Evolutionary conservation across 2,329 filamentous ascomycete genomes (phyloP), one percentile per base, ranked within the genome.

Genomic region (Verticillium isaacii): DNA sequence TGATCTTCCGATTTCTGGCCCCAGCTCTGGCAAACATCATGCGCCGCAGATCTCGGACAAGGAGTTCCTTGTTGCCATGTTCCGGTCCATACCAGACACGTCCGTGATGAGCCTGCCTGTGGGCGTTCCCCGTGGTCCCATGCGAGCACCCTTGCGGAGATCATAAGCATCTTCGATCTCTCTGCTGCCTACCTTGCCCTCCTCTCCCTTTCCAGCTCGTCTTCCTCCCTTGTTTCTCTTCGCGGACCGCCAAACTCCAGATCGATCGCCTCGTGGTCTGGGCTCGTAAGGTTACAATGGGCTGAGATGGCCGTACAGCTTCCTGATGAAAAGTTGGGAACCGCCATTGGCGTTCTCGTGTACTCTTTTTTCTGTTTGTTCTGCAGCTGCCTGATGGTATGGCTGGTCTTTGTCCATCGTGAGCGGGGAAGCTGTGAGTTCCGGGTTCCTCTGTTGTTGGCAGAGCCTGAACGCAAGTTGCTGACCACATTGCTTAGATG

Each of bases 371-470:
- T 77, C 37, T 77, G 74, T 62, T 64, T 78, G 32, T 60, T 62
- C 9, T 69, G 69, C 60, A 73, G 72, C 60, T 60, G 66, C 36
- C 59, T 75, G 39, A 68, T 77, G 66, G 65, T 75, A 32, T 75
- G 74, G 71, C 65, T 79, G 25, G 72, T 75, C 3, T 78, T 71
- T 70, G 68, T 67, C 12, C 77, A 79, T 62, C 71, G 70, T 54
- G 78, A 79, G 66, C 72, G 72, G 39, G 70, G 68, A 61, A 79
- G 77, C 64, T 80, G 77, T 79, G 69, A 70, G 77, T 73, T 50
- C 19, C 11, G n/a, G 9, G 19, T 25, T 5, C 25, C 9, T 5
- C 2, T 15, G 32, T 1, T 54, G 32, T 9, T 36, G 23, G 32
- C 19, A 29, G 8, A 54, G 19, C 3, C 55, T 32, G 61, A 52